Evolutionary conservation across 139 green algal genomes (phyloP).

Genomic region (Protoeuglena noctilucae): DNA sequence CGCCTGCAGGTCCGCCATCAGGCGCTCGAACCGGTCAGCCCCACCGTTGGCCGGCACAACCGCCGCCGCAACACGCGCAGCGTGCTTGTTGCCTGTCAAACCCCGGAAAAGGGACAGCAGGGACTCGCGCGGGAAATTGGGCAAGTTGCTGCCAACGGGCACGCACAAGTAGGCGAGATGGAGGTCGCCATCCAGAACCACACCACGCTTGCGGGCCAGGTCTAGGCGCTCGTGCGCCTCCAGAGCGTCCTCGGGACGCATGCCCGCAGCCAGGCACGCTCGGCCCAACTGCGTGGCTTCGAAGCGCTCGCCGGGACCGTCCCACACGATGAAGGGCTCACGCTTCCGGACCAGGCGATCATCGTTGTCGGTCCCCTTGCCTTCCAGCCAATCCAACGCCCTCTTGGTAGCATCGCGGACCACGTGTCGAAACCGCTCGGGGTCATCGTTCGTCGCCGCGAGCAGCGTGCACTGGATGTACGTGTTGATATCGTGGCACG

Average conservation of each 20-base stretch:
- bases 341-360: background rate
- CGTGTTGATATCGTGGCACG: background rate
- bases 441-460: constrained; percentile 20
- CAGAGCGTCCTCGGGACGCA: constrained; percentile 46
- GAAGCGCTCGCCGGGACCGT: constrained; percentile 11
- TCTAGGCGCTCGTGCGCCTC: no score
- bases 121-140: no score
- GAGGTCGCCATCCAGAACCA: no score
- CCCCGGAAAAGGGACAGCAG: no score
- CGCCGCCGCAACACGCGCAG: no score
- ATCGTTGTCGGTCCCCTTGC: constrained; percentile 10
- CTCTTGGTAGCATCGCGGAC: background rate
- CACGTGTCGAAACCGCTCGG: constrained; percentile 8
- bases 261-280: constrained; percentile 31
- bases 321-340: constrained; percentile 7
- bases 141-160: no score
- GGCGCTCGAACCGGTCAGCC: no score
- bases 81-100: background rate
- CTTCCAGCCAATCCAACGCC: background rate
- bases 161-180: no score
- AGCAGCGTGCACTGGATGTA: constrained; percentile 45
- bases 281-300: constrained; percentile 37
- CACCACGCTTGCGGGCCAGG: no score
- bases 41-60: no score
- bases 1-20: background rate